Evolutionary conservation across 1,284 basidiomycete genomes (phyloP).

Genomic region (Malassezia sympodialis): DNA sequence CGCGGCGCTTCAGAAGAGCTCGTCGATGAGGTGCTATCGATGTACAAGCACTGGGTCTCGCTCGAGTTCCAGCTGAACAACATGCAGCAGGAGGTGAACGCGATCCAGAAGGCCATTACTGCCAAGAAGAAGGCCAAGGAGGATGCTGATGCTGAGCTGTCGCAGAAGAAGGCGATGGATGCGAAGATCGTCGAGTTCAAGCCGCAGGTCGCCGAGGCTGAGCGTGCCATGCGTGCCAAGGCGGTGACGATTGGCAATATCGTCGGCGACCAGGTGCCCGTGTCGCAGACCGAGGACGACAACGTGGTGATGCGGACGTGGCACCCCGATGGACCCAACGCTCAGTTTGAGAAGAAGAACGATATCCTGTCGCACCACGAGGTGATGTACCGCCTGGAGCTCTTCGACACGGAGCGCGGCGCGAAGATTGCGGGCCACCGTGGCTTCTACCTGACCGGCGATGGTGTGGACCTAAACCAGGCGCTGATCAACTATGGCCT

Average conservation of each 20-base stretch:
- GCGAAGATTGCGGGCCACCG: slow-evolving; percentile 85
- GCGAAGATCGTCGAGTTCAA: slow-evolving; percentile 66
- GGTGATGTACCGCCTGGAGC: slow-evolving; percentile 81
- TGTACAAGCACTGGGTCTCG: slow-evolving; percentile 83
- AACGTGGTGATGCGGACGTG: slow-evolving; percentile 71
- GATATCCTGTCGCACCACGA: slow-evolving; percentile 91
- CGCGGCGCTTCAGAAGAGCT: slow-evolving; percentile 77
- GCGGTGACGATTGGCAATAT: slow-evolving; percentile 81
- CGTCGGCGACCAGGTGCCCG: slow-evolving; percentile 73
- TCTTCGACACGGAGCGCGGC: slow-evolving; percentile 86
- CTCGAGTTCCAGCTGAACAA: slow-evolving; percentile 76
- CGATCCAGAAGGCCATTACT: slow-evolving; percentile 83
- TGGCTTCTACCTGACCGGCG: slow-evolving; percentile 88
- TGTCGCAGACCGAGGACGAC: slow-evolving; percentile 89
- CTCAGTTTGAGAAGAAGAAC: slow-evolving; percentile 51
- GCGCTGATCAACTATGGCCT: slow-evolving; percentile 90
- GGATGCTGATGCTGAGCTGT: slow-evolving; percentile 72
- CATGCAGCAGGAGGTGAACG: slow-evolving; percentile 72
- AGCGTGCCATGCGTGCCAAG: slow-evolving; percentile 66
- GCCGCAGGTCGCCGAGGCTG: slow-evolving; percentile 55
- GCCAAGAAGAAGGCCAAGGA: slow-evolving; percentile 90
- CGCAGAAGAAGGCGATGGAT: slow-evolving; percentile 67
- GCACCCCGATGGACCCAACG: slow-evolving; percentile 72
- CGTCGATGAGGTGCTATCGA: slow-evolving; percentile 82
- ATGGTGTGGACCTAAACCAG: slow-evolving; percentile 94